Evolutionary conservation across 179 eudicot species (phyloP), one percentile per base, ranked within the genome.

Genomic region (Spergularia azorica): DNA sequence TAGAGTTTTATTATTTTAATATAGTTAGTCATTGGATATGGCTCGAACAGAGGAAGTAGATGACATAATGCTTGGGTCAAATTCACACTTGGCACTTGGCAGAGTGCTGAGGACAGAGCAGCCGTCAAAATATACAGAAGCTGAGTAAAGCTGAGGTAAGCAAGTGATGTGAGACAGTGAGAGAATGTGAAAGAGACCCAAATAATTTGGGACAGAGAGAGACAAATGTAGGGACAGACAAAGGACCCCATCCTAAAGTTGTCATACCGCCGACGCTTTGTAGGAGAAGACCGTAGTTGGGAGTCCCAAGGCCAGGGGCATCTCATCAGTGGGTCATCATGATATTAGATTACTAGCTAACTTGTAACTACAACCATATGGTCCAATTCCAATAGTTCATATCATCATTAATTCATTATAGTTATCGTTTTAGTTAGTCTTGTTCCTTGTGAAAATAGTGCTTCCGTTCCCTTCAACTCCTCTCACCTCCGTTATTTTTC

Each of bases 181-280:
- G 8, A 20, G 68, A 67, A 60, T 60, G 18, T 21, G 32, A 26
- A 26, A 6, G 52, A 65, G 69, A 69, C 46, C 50, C 15, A 64
- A 79, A 73, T 79, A 56, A 66, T 79, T 73, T 73, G 77, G 68
- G 73, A 73, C 78, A 74, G 63, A 56, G 48, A 71, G 46, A 43
- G 48, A 43, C 48, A 43, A 71, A 21, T 64, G 71, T 48, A 64
- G 69, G 78, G 77, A 54, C 73, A 74, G 13, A 38, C 6, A 16
- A 54, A 52, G 84, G 84, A 3, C 73, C 84, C 76, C 26, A 16
- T 0, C 1, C 4, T 38, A 80, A 80, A 74, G 75, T 38, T 17
- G 68, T 80, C 72, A 80, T 71, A 56, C 76, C 84, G 84, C 84
- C 84, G 84, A 82, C 84, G 84, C 72, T 81, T 70, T 54, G 65